Base-by-base conservation (phyloP, 495 filamentous ascomycete genomes). In the Aspergillus hancockii region DNA sequence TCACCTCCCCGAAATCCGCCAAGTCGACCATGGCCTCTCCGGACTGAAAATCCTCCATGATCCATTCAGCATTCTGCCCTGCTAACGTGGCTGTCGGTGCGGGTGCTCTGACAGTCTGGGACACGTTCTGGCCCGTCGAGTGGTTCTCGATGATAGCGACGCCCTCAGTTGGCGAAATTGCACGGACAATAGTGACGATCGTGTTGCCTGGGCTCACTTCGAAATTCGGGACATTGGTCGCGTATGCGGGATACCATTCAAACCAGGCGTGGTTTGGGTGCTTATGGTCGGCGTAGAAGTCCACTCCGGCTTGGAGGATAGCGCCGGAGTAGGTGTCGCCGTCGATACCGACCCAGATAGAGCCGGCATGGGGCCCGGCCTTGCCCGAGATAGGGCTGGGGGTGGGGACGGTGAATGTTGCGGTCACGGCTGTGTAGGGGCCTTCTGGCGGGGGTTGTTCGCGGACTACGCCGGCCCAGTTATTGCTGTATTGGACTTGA, bases 301-400 rank as follows among this genome's bases (percentile, higher is more conserved):
- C 84, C 14, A 86, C 70, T 10, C 87, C 87, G 0, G 85, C 82
- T 64, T 87, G 83, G 41, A 89, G 66, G 51, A 87, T 85, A 1
- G 83, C 81, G 12, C 72, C 73, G 54, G 66, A 68, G 69, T 83
- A 86, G 8, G 81, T 84, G 61, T 82, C 80, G 6, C 83, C 85
- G 56, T 87, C 83, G 49, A 87, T 84, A 14, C 83, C 82, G 13
- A 86, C 84, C 85, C 85, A 88, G n/a, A 82, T 83, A 1, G 83
- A 81, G 1, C 79, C 81, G 30, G 80, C 76, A 53, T 84, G 80
- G 28, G 70, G 66, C 0, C 67, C 58, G 4, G 19, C 25, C 22
- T 8, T 12, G 0, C 28, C 21, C 65, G 21, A 71, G 68, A 9
- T 73, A 8, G 71, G 67, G 16, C 76, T 79, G 0, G 85, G 81